Evolutionary conservation across 2,329 filamentous ascomycete genomes (phyloP), one percentile per base, ranked within the genome.

Genomic region (Pestalotiopsis sp.): DNA sequence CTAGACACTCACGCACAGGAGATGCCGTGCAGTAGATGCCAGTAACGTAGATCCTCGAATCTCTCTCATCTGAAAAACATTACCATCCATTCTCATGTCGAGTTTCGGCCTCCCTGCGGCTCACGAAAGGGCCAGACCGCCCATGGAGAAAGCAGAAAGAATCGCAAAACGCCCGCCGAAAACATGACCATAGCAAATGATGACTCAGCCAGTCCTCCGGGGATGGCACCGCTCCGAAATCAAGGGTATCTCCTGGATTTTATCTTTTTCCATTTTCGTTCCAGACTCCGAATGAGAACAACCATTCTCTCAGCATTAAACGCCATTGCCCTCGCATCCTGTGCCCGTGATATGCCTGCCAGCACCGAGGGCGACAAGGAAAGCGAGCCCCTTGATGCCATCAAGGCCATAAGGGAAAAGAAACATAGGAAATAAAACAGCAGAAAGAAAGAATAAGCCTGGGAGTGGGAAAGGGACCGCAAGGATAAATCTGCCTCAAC

Each of bases 121-220:
- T 17, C 17, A 17, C n/a, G 45, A 23, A n/a, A 20, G 41, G 41
- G 41, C 13, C 13, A 45, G 11, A 20, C 14, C 2, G 20, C 17
- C 17, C 17, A 20, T 52, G 45, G 45, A 20, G 20, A 52, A 52
- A 52, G 20, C 17, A 20, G 20, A 52, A 52, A 17, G n/a, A 52
- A n/a, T n/a, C 45, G 20, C 17, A 11, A 52, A 52, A 52, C 20
- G 45, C 45, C 14, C 23, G 12, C 12, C 13, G 25, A 27, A 59
- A 59, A n/a, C 57, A 36, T 59, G n/a, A 52, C 45, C 45, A 36
- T 36, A 9, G 45, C 20, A 52, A 52, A 59, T 25, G 12, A 59
- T 59, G 56, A 59, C 56, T 4, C 20, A 39, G n/a, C 59, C 31
- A n/a, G 17, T 66, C 64, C 64, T 60, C 64, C 64, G 39, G 64